Percentiles rank a stretch among this genome's conserved stretches.
Conservation (phyloP, 208 protist species). For the Acanthamoeba castellanii region DNA sequence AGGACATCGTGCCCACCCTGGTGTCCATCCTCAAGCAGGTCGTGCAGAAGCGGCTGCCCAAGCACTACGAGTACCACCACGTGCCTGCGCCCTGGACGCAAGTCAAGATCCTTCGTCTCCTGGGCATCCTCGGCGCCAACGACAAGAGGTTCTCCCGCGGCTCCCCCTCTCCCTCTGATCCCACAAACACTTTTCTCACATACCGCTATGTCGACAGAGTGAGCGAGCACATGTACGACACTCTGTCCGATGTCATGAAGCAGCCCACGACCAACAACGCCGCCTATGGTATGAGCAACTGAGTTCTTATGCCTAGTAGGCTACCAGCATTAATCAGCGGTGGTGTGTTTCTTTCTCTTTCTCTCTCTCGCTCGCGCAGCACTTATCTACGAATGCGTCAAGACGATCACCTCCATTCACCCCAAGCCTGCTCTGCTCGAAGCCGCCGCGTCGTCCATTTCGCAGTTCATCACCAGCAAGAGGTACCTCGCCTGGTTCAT, state of each 20-base stretch:
- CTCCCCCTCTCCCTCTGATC: background rate
- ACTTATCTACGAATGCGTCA: slow-evolving; percentile 92
- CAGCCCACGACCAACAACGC: slow-evolving; percentile 93
- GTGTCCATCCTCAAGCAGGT: slow-evolving; percentile 95
- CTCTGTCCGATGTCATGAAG: slow-evolving; percentile 93
- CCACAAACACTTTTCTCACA: background rate
- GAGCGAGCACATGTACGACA: slow-evolving; percentile 88
- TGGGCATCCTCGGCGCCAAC: slow-evolving; percentile 90
- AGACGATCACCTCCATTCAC: slow-evolving; percentile 93
- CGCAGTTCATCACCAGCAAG: slow-evolving; percentile 86
- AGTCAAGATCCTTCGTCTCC: slow-evolving; percentile 93
- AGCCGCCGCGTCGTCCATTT: slow-evolving; percentile 89
- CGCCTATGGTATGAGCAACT: slow-evolving; percentile 83
- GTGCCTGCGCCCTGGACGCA: slow-evolving; percentile 98
- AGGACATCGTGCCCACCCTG: slow-evolving; percentile 93
- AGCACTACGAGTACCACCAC: slow-evolving; percentile 96
- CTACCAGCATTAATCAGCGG: background rate
- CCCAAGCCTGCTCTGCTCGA: slow-evolving; percentile 92
- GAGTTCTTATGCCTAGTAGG: background rate
- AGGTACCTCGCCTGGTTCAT: background rate
- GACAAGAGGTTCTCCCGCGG: slow-evolving; percentile 84
- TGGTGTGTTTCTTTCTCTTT: background rate
- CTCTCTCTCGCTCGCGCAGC: slow-evolving; percentile 67
- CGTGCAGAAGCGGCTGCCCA: slow-evolving; percentile 93
- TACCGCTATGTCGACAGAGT: slow-evolving; percentile 55